Evolutionary conservation across 2,329 filamentous ascomycete genomes (phyloP).

Genomic region (Rutstroemia sp.): DNA sequence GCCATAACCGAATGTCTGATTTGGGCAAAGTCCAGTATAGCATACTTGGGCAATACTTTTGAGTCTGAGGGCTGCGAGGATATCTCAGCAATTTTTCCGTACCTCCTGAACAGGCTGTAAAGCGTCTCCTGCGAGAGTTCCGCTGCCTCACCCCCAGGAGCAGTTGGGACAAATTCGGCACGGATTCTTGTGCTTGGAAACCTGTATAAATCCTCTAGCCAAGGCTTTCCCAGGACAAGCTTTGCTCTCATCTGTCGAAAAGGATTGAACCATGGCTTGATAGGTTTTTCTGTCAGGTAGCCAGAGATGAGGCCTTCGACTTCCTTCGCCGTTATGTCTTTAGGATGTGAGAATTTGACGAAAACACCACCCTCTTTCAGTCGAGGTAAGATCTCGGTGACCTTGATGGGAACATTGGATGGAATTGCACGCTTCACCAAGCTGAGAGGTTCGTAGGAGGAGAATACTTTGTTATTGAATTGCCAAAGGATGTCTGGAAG

Average conservation of each 20-base stretch:
- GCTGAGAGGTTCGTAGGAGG: slow-evolving; percentile 46
- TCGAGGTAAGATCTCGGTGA: slow-evolving; percentile 75
- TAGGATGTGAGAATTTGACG: slow-evolving; percentile 66
- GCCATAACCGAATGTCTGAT: slow-evolving; percentile 34
- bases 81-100: slow-evolving; percentile 87
- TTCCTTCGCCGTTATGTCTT: slow-evolving; percentile 37
- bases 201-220: slow-evolving; percentile 87
- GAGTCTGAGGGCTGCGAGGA: slow-evolving; percentile 75
- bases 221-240: slow-evolving; percentile 76
- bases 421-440: slow-evolving; percentile 58
- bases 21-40: slow-evolving; percentile 67
- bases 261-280: slow-evolving; percentile 88
- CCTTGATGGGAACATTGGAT: slow-evolving; percentile 52
- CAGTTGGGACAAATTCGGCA: slow-evolving; percentile 75
- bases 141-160: slow-evolving; percentile 61
- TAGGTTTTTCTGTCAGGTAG: slow-evolving; percentile 59
- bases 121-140: slow-evolving; percentile 82
- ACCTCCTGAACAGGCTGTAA: slow-evolving; percentile 80
- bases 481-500: slow-evolving; percentile 42
- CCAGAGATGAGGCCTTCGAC: slow-evolving; percentile 52
- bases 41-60: slow-evolving; percentile 74
- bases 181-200: slow-evolving; percentile 69
- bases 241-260: slow-evolving; percentile 63
- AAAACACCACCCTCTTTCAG: slow-evolving; percentile 91
- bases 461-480: slow-evolving; percentile 42